Conservation (phyloP, 179 eudicot species). For the Actinidia arguta region DNA sequence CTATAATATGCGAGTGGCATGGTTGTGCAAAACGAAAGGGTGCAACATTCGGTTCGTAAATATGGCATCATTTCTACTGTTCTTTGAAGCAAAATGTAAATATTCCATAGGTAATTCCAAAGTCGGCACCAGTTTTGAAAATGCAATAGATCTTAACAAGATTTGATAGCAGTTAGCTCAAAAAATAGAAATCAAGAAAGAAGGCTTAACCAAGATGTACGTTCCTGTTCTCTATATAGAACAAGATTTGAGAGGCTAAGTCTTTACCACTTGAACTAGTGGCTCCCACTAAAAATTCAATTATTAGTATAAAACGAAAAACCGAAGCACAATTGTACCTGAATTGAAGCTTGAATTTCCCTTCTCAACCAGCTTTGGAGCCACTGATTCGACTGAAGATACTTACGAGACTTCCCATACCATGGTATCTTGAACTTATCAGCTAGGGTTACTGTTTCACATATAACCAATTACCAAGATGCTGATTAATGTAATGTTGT, state of each 20-base stretch:
- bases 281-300: not conserved
- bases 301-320: not conserved
- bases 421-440: constrained; percentile 52
- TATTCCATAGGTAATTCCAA: not conserved
- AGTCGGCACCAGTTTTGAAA: not conserved
- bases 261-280: no score
- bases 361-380: constrained; percentile 78
- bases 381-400: constrained; percentile 66
- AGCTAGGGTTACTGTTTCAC: constrained; percentile 39
- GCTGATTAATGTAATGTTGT: constrained; percentile 57
- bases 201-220: not conserved
- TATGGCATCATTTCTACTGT: not conserved
- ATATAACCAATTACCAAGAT: constrained; percentile 26
- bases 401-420: constrained; percentile 74
- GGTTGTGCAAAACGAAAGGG: not conserved
- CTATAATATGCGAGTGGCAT: not conserved
- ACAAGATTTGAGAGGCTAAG: no score
- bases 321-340: constrained; percentile 43
- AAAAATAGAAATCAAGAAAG: not conserved
- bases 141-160: not conserved
- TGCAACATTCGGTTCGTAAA: not conserved
- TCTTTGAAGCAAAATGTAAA: not conserved
- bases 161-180: not conserved
- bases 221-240: no score
- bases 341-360: constrained; percentile 87